phyloP scores from a whole-genome alignment of 2,329 filamentous ascomycete species.

The Talaromyces sp. region DNA sequence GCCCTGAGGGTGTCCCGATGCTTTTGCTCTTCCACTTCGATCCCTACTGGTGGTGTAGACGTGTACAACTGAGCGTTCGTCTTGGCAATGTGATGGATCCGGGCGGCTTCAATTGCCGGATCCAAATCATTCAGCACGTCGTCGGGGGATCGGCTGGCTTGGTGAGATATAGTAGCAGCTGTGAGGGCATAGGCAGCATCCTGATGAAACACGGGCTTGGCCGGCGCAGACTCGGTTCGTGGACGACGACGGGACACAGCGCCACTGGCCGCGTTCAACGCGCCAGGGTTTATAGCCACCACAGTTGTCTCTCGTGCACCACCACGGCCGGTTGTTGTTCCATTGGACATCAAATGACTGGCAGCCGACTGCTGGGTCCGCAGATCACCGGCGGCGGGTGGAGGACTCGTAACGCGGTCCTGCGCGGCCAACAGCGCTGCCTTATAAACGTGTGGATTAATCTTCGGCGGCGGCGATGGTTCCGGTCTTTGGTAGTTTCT shows the following conservation, averaged over 20 bases:
- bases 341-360: conserved; percentile 41
- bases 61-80: conserved; percentile 76
- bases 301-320: conserved; percentile 43
- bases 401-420: conserved; percentile 18
- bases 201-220: conserved; percentile 38
- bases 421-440: conserved; percentile 62
- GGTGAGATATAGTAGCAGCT: conserved; percentile 65
- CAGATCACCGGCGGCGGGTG: conserved; percentile 1
- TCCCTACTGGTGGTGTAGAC: conserved; percentile 64
- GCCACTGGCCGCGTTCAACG: conserved; percentile 69
- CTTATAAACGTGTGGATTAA: conserved; percentile 63
- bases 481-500: conserved; percentile 50
- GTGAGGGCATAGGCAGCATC: conserved; percentile 56
- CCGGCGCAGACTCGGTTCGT: conserved; percentile 60
- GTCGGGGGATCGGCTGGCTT: conserved; percentile 31
- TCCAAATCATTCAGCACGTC: conserved; percentile 43
- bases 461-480: conserved; percentile 39
- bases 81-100: conserved; percentile 58
- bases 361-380: conserved; percentile 53
- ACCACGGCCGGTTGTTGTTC: not conserved
- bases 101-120: conserved; percentile 50
- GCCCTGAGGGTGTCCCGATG: conserved; percentile 69
- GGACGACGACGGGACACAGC: conserved; percentile 61
- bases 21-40: conserved; percentile 68
- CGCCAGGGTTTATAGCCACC: conserved; percentile 53